Evolutionary conservation across 352 stramenopile genomes (phyloP), one percentile per base, ranked within the genome.

Genomic region (Salisapilia sapeloensis): DNA sequence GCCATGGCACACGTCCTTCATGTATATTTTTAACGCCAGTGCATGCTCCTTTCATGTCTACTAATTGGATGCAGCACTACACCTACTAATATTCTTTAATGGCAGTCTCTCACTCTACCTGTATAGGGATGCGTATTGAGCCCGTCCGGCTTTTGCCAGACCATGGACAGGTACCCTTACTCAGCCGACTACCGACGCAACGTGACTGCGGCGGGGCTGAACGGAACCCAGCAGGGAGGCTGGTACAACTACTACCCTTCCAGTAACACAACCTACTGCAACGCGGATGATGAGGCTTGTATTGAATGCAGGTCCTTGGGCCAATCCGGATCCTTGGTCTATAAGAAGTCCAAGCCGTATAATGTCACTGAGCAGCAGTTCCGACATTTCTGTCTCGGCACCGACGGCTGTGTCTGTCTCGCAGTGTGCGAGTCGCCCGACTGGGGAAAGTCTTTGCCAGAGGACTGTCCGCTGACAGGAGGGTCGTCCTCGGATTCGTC

Each of bases 191-290:
- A 43, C 38, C 69, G 62, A 3, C 57, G 58, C 31, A 71, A 77
- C 36, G 51, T 61, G 18, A 65, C 53, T 23, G 37, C 29, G 12
- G n/a, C n/a, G n/a, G n/a, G n/a, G n/a, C 24, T 42, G 33, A 38
- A 54, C 13, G 53, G 62, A 24, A 31, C 55, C 33, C 24, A 30
- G 6, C 12, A 46, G 3, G 61, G 40, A 14, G 51, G 49, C 21
- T 65, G 46, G 52, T 67, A 66, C 39, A 80, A 80, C 35, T 78
- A 66, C 50, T 85, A 64, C 34, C 65, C 69, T 18, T 67, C 56
- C 2, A 19, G 37, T 28, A 82, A 85, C 43, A 28, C 69, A 11
- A 65, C 52, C 4, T 85, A 82, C 51, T 82, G 69, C 40, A 51
- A 75, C 20, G 25, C 51, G 10, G 41, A 25, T 9, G 65, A 85